phyloP scores from a whole-genome alignment of 352 stramenopile genomes.

The Phytophthora syringae region DNA sequence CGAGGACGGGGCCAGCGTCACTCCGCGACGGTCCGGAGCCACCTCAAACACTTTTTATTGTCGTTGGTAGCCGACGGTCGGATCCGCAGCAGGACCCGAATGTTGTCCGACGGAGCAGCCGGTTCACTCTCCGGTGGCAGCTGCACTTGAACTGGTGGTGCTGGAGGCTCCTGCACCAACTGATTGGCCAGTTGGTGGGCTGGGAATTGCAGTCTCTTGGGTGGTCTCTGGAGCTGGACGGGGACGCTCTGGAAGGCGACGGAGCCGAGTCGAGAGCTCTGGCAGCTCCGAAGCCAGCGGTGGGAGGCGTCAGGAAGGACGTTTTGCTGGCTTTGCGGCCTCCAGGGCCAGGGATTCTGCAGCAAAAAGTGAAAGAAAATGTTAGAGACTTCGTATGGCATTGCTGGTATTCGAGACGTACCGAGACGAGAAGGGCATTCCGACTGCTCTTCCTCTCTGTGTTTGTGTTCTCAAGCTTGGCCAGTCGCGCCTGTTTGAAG shows the following conservation, averaged over 20 bases:
- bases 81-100: conserved; percentile 79
- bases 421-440: conserved; percentile 45
- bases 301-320: conserved; percentile 33
- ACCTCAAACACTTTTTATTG: conserved; percentile 63
- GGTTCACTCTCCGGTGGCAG: not conserved
- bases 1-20: conserved; percentile 62
- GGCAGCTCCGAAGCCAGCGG: conserved; percentile 7
- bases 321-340: conserved; percentile 22
- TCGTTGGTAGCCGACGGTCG: conserved; percentile 33
- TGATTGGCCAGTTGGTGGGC: conserved; percentile 18
- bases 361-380: conserved; percentile 1
- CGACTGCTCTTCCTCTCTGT: not conserved
- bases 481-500: conserved; percentile 14
- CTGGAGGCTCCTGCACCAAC: conserved; percentile 4
- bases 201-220: conserved; percentile 33
- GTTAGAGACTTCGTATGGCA: no score
- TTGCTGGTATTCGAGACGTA: no score
- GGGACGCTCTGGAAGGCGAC: conserved; percentile 2
- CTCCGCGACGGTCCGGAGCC: conserved; percentile 57
- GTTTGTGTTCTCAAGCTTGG: not conserved
- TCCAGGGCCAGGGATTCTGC: conserved; percentile 33
- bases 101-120: conserved; percentile 55
- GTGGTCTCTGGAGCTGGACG: conserved; percentile 17
- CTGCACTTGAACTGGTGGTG: conserved; percentile 1
- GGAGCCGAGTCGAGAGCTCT: conserved; percentile 16